phyloP scores from a whole-genome alignment of 441 rosid species.

The Croton setiger region DNA sequence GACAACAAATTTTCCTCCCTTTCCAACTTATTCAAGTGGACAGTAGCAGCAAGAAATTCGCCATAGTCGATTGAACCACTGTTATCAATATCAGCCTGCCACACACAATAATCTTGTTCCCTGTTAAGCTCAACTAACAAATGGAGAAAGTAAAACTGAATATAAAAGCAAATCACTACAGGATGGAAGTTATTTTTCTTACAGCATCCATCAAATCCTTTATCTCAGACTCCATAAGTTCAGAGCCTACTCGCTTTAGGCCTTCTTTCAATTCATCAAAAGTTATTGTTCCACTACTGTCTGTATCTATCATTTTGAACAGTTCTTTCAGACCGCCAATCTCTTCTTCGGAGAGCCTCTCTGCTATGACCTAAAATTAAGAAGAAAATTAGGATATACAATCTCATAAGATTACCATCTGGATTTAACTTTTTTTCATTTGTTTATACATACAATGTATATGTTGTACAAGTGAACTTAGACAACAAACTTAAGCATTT shows the following conservation, averaged over 20 bases:
- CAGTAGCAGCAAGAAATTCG: slow-evolving; percentile 80
- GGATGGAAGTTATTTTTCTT: slow-evolving; percentile 16
- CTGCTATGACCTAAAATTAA: slow-evolving; percentile 67
- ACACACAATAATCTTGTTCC: slow-evolving; percentile 1
- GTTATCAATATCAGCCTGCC: slow-evolving; percentile 84
- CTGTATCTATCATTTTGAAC: slow-evolving; percentile 81
- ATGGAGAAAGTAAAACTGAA: background rate
- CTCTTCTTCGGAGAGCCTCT: slow-evolving; percentile 84
- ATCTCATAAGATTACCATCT: slow-evolving; percentile 6
- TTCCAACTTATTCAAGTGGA: slow-evolving; percentile 74
- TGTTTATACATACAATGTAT: background rate
- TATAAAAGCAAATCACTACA: background rate
- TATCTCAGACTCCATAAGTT: slow-evolving; percentile 81
- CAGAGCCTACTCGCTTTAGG: slow-evolving; percentile 66
- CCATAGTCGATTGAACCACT: slow-evolving; percentile 83
- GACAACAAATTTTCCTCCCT: slow-evolving; percentile 73
- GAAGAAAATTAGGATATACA: background rate
- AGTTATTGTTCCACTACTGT: slow-evolving; percentile 71
- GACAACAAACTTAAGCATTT: background rate
- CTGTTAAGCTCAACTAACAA: slow-evolving; percentile 1
- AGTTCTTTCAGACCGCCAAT: slow-evolving; percentile 79
- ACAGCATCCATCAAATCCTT: slow-evolving; percentile 78
- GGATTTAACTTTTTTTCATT: background rate
- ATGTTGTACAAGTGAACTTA: background rate
- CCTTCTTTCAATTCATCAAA: slow-evolving; percentile 77